A percentile compares a stretch with the other conserved stretches of the same genome.
These are phyloP conservation scores for Vaccinium darrowii DNA, from an alignment of 148 eudicot species.

Conservation along the genomic window DNA sequence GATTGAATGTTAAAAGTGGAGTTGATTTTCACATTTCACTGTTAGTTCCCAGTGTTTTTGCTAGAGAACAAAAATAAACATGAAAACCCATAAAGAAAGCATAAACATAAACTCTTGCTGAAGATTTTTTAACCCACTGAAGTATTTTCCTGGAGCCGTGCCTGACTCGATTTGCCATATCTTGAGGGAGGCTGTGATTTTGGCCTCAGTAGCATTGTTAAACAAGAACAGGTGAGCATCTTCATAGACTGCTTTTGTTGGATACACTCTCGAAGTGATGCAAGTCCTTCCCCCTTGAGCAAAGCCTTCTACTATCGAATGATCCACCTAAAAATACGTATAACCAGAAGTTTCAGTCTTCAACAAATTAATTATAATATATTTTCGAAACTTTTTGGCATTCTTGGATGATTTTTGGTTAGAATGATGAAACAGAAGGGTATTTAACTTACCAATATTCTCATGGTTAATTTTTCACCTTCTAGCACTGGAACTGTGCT, in stretches of 20 bases:
- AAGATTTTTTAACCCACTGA: no score
- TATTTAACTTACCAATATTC: slow-evolving; percentile 48
- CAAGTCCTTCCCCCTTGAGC: slow-evolving; percentile 66
- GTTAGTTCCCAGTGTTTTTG: no score
- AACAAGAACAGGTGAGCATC: slow-evolving; percentile 48
- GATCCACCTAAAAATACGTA: slow-evolving; percentile 47
- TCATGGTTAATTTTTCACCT: slow-evolving; percentile 51
- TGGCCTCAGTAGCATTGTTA: slow-evolving; percentile 50
- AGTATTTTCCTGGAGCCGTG: no score
- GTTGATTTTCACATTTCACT: no score
- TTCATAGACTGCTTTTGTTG: slow-evolving; percentile 51
- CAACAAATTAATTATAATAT: background rate
- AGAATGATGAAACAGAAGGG: background rate
- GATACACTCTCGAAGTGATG: slow-evolving; percentile 58
- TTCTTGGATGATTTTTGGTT: background rate
- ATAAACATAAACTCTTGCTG: no score
- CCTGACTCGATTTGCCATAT: slow-evolving; percentile 56
- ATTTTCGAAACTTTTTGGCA: background rate
- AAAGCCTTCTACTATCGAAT: slow-evolving; percentile 60
- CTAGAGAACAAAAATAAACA: no score
- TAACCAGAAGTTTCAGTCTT: background rate
- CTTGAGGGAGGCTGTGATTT: slow-evolving; percentile 44
- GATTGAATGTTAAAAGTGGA: no score
- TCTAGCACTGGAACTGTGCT: slow-evolving; percentile 52
- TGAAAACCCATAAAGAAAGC: no score